Base-by-base conservation (phyloP, 1,284 basidiomycete species). In the Trichosporon coremiiforme region DNA sequence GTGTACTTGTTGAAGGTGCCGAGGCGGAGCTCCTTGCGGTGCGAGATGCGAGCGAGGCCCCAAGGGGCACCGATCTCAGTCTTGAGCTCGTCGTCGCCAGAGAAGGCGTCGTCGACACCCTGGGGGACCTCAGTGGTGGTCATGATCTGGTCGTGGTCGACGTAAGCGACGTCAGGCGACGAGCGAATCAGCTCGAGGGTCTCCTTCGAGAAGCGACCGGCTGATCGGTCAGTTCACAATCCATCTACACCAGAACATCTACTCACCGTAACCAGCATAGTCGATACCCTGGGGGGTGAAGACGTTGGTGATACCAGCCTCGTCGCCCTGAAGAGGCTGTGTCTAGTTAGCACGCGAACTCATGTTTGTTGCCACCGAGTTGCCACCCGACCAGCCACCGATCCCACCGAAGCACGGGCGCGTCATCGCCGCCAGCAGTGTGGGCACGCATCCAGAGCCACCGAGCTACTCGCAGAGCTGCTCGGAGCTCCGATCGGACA, bases 31-130 rank as follows among this genome's bases (percentile, higher is more conserved):
- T 85, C 88, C 25, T 86, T 77, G 68, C 94, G 90, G 85, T 99
- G 97, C 75, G 93, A 95, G 80, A 99, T 89, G 70, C 97, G 92
- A 64, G 96, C 95, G 53, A 99, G 90, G 82, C 97, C 94, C 97
- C 97, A 98, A 68, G 96, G 95, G 25, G 96, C 93, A 36, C 86
- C 85, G 70, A 85, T 89, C 88, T 98, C 93, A 5, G 85, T 79
- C n/a, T 75, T 72, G 70, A 85, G 77, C 50, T 81, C 80, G 12
- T 78, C 70, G 63, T 72, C 68, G 36, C 68, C 67, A 38, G 67
- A 71, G 65, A 73, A 68, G 38, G 74, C 70, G 70, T 82, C 78
- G 73, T 81, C 78, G 68, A 80, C 74, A 68, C 77, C 81, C 66
- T 77, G 75, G 69, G 75, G 79, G 62, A 85, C 75, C 1, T 90